phyloP scores from a whole-genome alignment of 2,329 filamentous ascomycete genomes.

The Reticulascus tulasneorum region DNA sequence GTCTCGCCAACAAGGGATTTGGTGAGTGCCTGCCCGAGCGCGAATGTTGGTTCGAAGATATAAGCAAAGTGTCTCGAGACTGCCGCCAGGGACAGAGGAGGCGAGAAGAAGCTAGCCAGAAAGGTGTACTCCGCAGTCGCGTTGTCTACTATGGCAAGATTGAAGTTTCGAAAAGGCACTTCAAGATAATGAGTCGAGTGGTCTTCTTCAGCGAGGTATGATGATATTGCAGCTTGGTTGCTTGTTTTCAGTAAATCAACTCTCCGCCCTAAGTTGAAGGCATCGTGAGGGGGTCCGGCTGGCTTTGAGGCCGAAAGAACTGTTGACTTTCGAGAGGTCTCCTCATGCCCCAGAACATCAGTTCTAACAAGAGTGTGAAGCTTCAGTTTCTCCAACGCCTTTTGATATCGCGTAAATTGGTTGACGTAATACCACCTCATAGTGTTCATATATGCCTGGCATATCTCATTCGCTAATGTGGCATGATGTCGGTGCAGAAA shows the following conservation, averaged over 20 bases:
- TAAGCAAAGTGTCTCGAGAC: slow-evolving; percentile 81
- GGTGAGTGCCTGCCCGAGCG: slow-evolving; percentile 74
- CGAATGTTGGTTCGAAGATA: slow-evolving; percentile 86
- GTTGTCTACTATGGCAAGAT: slow-evolving; percentile 90
- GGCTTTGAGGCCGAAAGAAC: slow-evolving; percentile 50
- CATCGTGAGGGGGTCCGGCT: slow-evolving; percentile 67
- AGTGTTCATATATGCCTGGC: slow-evolving; percentile 91
- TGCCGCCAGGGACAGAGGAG: slow-evolving; percentile 67
- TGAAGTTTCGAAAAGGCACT: slow-evolving; percentile 89
- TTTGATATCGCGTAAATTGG: slow-evolving; percentile 84
- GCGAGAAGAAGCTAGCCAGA: slow-evolving; percentile 82
- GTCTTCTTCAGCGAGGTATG: slow-evolving; percentile 89
- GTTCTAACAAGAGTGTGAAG: slow-evolving; percentile 78
- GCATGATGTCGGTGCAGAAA: slow-evolving; percentile 82
- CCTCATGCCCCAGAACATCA: slow-evolving; percentile 78
- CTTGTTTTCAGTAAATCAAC: slow-evolving; percentile 74
- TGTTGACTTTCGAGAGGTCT: slow-evolving; percentile 60
- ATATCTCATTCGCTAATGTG: slow-evolving; percentile 83
- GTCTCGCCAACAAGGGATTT: slow-evolving; percentile 72
- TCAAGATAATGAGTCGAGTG: slow-evolving; percentile 83
- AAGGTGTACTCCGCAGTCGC: slow-evolving; percentile 94
- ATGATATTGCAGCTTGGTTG: slow-evolving; percentile 73
- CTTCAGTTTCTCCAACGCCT: slow-evolving; percentile 78
- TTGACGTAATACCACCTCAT: slow-evolving; percentile 98
- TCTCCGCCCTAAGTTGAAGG: slow-evolving; percentile 83